Conservation (phyloP, 805 yeast species). For the Candida maesae region DNA sequence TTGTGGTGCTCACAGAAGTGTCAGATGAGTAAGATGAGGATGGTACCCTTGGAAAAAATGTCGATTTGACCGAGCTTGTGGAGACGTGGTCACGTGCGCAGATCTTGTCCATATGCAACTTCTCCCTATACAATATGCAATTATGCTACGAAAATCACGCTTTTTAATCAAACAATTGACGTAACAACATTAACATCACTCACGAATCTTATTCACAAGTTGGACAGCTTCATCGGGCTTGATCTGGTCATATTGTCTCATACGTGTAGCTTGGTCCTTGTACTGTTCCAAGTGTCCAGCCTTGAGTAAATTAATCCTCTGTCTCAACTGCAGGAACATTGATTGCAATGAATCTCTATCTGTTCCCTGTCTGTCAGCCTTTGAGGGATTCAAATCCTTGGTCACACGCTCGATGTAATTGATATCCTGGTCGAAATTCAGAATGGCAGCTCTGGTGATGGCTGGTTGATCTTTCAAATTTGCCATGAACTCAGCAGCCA, state of each 20-base stretch:
- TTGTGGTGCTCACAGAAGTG: too few species aligned
- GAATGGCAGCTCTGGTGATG: constrained; percentile 52
- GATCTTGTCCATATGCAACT: too few species aligned
- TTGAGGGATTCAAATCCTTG: constrained; percentile 31
- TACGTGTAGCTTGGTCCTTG: constrained; percentile 48
- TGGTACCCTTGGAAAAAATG: too few species aligned
- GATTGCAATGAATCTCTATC: constrained; percentile 55
- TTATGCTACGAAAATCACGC: too few species aligned
- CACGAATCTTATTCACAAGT: constrained; percentile 50
- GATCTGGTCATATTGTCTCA: constrained; percentile 70
- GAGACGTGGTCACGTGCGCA: too few species aligned
- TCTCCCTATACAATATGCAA: too few species aligned
- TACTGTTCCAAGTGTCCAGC: constrained; percentile 63
- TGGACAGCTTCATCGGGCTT: constrained; percentile 66
- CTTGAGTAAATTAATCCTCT: constrained; percentile 68
- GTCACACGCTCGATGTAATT: constrained; percentile 62
- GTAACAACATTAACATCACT: not conserved
- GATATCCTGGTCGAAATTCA: constrained; percentile 79
- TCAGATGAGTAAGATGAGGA: too few species aligned
- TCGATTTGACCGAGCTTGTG: too few species aligned
- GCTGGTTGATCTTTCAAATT: constrained; percentile 52
- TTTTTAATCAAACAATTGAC: too few species aligned
- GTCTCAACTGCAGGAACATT: constrained; percentile 75
- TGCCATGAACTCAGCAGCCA: constrained; percentile 65
- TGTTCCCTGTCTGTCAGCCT: constrained; percentile 11